Conservation (phyloP, 129 eudicot species). For the Tagetes patula region DNA sequence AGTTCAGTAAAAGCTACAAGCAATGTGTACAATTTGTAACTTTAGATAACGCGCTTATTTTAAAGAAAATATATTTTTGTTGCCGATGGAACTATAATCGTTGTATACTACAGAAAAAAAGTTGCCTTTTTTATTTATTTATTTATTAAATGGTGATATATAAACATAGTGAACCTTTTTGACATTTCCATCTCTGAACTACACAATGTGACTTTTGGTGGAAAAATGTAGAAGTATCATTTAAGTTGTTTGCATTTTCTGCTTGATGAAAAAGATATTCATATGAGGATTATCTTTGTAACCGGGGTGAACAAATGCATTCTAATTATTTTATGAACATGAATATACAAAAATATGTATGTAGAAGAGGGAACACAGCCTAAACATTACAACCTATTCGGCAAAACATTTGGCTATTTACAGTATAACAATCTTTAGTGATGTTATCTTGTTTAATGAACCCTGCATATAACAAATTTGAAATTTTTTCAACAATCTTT, state of each 20-base stretch:
- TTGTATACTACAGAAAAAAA: background rate
- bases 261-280: background rate
- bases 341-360: too few relatives aligned
- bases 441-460: slow-evolving; percentile 9
- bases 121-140: too few relatives aligned
- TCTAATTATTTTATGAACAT: too few relatives aligned
- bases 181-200: background rate
- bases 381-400: background rate
- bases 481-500: background rate
- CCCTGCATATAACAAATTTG: background rate
- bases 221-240: background rate
- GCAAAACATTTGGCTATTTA: background rate
- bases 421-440: background rate
- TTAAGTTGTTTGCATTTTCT: background rate
- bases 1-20: background rate
- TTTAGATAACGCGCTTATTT: background rate
- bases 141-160: background rate
- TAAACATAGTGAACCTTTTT: background rate
- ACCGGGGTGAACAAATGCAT: background rate
- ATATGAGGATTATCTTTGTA: background rate
- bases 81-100: background rate
- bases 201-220: background rate
- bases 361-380: background rate
- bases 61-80: background rate
- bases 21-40: slow-evolving; percentile 9